These are phyloP conservation scores for Polytrichum commune DNA, from an alignment of 225 moss, liverwort and hornwort genomes.

Conservation along the genomic window DNA sequence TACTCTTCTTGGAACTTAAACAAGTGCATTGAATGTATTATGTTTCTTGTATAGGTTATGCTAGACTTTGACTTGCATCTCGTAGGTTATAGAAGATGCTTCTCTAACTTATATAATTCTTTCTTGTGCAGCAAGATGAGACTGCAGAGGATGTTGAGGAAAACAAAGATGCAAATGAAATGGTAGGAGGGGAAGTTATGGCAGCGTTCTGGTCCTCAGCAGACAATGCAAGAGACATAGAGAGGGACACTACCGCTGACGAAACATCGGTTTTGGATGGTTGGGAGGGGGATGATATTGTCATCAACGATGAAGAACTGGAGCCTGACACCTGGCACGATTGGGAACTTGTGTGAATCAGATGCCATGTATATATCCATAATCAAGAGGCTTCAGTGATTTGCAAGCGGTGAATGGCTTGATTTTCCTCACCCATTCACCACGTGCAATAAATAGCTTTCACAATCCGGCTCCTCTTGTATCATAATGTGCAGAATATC, in stretches of 20 bases:
- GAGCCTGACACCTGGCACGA: constrained; percentile 32
- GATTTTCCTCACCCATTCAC: constrained; percentile 24
- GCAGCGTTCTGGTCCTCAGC: constrained; percentile 25
- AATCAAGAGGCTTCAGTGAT: constrained; percentile 44
- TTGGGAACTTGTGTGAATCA: constrained; percentile 57
- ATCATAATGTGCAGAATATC: constrained; percentile 47
- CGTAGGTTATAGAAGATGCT: too few species aligned
- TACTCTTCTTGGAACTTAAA: too few species aligned
- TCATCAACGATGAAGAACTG: constrained; percentile 43
- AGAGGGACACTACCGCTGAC: constrained; percentile 14
- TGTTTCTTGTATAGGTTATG: too few species aligned
- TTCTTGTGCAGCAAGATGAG: constrained; percentile 19
- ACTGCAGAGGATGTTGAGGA: constrained; percentile 23
- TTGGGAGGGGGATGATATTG: constrained; percentile 59
- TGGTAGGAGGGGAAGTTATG: constrained; percentile 31
- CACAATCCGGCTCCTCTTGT: constrained; percentile 45
- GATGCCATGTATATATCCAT: constrained; percentile 8
- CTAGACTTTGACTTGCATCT: background rate
- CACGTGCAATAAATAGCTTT: constrained; percentile 46
- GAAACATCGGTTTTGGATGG: constrained; percentile 56
- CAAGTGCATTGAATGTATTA: too few species aligned
- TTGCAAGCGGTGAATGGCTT: constrained; percentile 43
- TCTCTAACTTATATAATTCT: background rate
- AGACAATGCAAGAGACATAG: constrained; percentile 37
- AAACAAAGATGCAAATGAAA: constrained; percentile 35